These are phyloP conservation scores for Morella rubra DNA, from an alignment of 306 rosid genomes.

Conservation along the genomic window DNA sequence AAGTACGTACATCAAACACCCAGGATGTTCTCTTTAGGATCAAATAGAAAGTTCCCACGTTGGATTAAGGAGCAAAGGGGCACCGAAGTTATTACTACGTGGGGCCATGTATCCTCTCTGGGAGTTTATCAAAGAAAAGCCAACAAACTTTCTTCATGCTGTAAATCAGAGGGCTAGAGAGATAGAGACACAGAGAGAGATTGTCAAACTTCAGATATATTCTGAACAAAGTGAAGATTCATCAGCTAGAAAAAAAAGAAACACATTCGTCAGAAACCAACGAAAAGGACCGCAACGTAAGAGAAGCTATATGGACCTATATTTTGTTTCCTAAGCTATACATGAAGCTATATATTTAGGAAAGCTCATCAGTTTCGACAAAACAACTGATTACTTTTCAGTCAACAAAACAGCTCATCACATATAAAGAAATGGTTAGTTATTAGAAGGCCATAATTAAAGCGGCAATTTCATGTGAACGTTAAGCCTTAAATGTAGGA, in stretches of 20 bases:
- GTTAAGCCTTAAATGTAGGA: conserved; percentile 6
- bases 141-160: conserved; percentile 61
- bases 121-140: conserved; percentile 69
- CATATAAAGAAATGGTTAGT: background rate
- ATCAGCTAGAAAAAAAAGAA: no score
- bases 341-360: background rate
- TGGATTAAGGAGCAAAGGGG: background rate
- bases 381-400: background rate
- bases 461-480: background rate
- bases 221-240: background rate
- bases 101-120: conserved; percentile 71
- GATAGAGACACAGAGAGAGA: conserved; percentile 16
- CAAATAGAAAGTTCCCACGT: no score
- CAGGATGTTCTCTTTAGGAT: background rate
- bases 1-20: background rate
- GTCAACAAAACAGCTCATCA: no score
- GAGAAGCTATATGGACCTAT: no score
- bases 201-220: background rate
- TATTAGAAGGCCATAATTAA: background rate
- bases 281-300: background rate
- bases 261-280: no score
- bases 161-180: conserved; percentile 21
- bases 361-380: no score
- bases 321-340: no score
- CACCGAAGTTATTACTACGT: conserved; percentile 39